Conservation (phyloP, 371 early-diverging fungal species). For the Chytridium lagenaria region DNA sequence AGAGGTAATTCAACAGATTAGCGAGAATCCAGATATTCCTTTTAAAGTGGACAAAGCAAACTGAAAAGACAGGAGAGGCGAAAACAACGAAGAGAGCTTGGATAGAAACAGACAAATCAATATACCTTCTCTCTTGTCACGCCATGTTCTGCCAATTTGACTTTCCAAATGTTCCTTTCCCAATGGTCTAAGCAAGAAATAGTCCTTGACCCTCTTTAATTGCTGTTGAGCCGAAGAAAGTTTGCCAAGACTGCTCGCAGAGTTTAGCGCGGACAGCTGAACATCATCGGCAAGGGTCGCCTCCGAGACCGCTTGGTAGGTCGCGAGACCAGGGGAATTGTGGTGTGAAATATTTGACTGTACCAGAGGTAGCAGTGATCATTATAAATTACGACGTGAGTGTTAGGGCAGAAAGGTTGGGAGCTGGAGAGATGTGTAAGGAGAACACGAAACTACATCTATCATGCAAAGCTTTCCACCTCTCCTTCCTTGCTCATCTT, state of each 20-base stretch:
- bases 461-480: too few species aligned
- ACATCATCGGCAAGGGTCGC: constrained; percentile 35
- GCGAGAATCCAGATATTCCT: not conserved
- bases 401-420: too few species aligned
- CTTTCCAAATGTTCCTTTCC: constrained; percentile 90
- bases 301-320: constrained; percentile 31
- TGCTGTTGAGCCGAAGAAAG: not conserved
- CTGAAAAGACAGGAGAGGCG: not conserved
- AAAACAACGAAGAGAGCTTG: not conserved
- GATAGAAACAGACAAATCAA: not conserved
- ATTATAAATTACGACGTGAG: too few species aligned
- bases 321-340: constrained; percentile 1
- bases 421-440: too few species aligned
- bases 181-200: constrained; percentile 62
- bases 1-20: too few species aligned
- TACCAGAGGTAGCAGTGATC: too few species aligned
- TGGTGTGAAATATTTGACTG: too few species aligned
- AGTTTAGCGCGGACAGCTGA: not conserved
- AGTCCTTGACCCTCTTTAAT: constrained; percentile 35
- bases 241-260: not conserved
- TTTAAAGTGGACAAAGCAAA: not conserved
- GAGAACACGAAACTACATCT: too few species aligned
- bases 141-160: constrained; percentile 72
- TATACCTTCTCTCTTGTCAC: constrained; percentile 53
- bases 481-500: too few species aligned